These are phyloP conservation scores for Pleurotus eryngii DNA, from an alignment of 768 basidiomycete genomes.

Conservation along the genomic window DNA sequence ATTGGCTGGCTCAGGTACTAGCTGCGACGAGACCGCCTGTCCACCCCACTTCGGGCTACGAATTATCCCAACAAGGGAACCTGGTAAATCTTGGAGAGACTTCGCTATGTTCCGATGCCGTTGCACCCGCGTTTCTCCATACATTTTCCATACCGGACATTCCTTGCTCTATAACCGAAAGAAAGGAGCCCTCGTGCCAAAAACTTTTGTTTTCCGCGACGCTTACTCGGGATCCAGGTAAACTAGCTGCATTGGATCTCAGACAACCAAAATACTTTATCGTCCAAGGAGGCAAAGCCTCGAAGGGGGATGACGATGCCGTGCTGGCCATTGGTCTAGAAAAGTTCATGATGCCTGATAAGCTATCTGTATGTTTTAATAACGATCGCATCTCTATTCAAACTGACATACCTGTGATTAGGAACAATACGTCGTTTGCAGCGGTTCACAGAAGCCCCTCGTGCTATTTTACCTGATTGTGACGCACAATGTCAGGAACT, in stretches of 20 bases:
- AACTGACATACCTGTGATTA: slow-evolving; percentile 23
- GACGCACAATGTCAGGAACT: slow-evolving; percentile 54
- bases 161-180: slow-evolving; percentile 54
- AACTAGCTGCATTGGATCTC: slow-evolving; percentile 78
- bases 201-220: slow-evolving; percentile 97
- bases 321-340: slow-evolving; percentile 59
- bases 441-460: slow-evolving; percentile 80
- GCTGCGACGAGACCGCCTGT: slow-evolving; percentile 53
- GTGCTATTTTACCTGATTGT: slow-evolving; percentile 86
- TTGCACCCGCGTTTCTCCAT: slow-evolving; percentile 59
- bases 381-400: not conserved
- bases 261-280: slow-evolving; percentile 85
- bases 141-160: slow-evolving; percentile 35
- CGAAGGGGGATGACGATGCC: slow-evolving; percentile 31
- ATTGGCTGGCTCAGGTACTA: slow-evolving; percentile 86
- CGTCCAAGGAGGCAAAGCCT: slow-evolving; percentile 53
- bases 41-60: not conserved
- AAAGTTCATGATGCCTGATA: slow-evolving; percentile 77
- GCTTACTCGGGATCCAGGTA: slow-evolving; percentile 90
- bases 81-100: not conserved
- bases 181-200: slow-evolving; percentile 70
- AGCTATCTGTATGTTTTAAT: slow-evolving; percentile 54
- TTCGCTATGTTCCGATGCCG: slow-evolving; percentile 41
- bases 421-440: slow-evolving; percentile 87
- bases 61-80: not conserved